Evolutionary conservation across 345 rosid genomes (phyloP), one percentile per base, ranked within the genome.

Genomic region (Salix viminalis): DNA sequence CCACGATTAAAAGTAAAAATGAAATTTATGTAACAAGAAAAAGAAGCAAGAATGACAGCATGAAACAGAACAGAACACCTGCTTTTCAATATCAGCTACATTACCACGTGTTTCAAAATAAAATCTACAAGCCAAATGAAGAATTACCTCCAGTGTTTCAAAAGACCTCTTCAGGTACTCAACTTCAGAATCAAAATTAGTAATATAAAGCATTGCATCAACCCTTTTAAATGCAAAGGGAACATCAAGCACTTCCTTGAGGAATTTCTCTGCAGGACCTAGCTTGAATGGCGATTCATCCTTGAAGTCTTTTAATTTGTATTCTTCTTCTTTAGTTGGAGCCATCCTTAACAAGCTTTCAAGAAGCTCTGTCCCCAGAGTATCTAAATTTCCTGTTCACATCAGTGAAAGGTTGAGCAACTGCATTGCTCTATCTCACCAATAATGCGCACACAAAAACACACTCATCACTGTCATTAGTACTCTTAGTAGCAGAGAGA

Each of bases 311-410:
- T 85, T 88, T 72, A 96, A 87, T 75, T 90, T 96, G 6, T 71
- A 83, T 76, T 91, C 97, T 85, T 96, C 98, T 79, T 94, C 99
- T 83, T 91, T 87, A 0, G 94, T 88, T 42, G 97, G 98, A 74
- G 98, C 93, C 99, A 96, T 96, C 88, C 92, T 96, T 66, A 92
- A 85, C 75, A 96, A 80, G 72, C 97, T 91, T 77, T 94, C 96
- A 4, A 96, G 92, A 39, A 96, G 96, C 85, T 96, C 99, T 4
- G 97, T 85, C 65, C 98, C 99, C 67, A 96, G 77, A 2, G 90
- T 83, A 76, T 96, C 99, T 1, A 92, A 84, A 73, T 91, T 96
- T 26, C 99, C 99, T 96, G 81, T 82, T 76, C 18, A 48, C 4
- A 36, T 4, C 16, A 41, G 26, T 23, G 7, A 52, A 48, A 10